Percentiles rank a stretch among this genome's conserved stretches.
These are phyloP conservation scores for Monosporascus sp. DNA, from an alignment of 2,329 filamentous ascomycete species.

Conservation along the genomic window DNA sequence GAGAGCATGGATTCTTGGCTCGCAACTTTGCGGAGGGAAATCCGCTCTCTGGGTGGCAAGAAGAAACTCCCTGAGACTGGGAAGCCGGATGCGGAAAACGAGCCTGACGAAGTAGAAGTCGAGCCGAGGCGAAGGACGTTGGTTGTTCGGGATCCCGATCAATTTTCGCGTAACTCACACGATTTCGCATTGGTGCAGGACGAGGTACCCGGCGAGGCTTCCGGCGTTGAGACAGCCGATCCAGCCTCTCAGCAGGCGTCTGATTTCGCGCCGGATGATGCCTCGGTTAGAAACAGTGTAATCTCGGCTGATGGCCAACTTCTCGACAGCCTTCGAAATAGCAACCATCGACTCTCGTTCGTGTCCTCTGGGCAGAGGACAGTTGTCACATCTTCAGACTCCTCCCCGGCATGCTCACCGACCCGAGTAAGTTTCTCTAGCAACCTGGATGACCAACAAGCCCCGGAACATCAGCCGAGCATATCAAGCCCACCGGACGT, in stretches of 20 bases:
- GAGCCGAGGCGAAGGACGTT: slow-evolving; percentile 42
- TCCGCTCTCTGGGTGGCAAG: slow-evolving; percentile 64
- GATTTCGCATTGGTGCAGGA: slow-evolving; percentile 31
- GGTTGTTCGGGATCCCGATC: slow-evolving; percentile 43
- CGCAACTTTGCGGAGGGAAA: slow-evolving; percentile 60
- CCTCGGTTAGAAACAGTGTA: slow-evolving; percentile 53
- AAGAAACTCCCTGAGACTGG: slow-evolving; percentile 58
- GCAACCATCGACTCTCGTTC: slow-evolving; percentile 48
- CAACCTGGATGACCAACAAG: slow-evolving; percentile 27
- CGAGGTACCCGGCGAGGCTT: slow-evolving; percentile 14
- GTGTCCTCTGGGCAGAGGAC: slow-evolving; percentile 59
- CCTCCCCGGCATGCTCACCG: slow-evolving; percentile 54
- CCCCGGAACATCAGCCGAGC: slow-evolving; percentile 17
- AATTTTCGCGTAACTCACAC: slow-evolving; percentile 35
- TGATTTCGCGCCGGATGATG: slow-evolving; percentile 45
- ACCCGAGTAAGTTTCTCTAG: slow-evolving; percentile 45
- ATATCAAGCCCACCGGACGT: slow-evolving; percentile 27
- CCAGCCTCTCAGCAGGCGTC: slow-evolving; percentile 25
- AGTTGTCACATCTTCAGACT: slow-evolving; percentile 52
- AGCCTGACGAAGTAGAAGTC: slow-evolving; percentile 27
- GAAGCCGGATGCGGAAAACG: slow-evolving; percentile 39
- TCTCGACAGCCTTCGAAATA: slow-evolving; percentile 51
- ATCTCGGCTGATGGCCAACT: slow-evolving; percentile 55
- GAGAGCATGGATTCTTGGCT: slow-evolving; percentile 77
- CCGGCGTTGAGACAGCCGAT: slow-evolving; percentile 23